Conservation (phyloP, 1,284 basidiomycete species). For the Boletellus deceptivus region DNA sequence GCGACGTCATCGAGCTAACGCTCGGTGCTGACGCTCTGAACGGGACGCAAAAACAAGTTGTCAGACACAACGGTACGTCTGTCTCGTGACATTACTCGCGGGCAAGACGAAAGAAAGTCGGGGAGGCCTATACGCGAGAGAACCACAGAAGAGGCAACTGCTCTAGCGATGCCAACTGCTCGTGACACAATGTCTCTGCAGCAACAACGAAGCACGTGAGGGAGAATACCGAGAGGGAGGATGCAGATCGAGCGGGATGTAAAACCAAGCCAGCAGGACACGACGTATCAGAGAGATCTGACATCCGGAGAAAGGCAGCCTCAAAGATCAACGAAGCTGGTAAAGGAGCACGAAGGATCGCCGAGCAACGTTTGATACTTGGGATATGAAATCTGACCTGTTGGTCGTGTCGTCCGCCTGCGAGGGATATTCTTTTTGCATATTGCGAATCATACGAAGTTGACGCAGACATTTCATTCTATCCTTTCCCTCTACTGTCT, state of each 20-base stretch:
- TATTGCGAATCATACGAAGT: no score
- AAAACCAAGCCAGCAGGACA: conserved; percentile 36
- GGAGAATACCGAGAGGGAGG: conserved; percentile 36
- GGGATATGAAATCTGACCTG: no score
- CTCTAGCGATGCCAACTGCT: background rate
- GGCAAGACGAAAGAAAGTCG: conserved; percentile 62
- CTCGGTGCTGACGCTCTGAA: no score
- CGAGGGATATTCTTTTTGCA: no score
- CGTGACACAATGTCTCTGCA: conserved; percentile 20
- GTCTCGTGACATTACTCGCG: no score
- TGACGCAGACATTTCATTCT: no score
- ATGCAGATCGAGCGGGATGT: conserved; percentile 32
- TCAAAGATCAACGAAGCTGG: conserved; percentile 33
- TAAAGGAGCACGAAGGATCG: conserved; percentile 40
- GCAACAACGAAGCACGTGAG: conserved; percentile 33
- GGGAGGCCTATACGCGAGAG: conserved; percentile 56
- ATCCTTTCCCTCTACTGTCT: no score
- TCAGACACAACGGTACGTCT: no score
- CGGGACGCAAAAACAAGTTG: no score
- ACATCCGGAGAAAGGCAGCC: conserved; percentile 36
- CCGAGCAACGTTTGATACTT: background rate
- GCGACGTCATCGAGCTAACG: background rate
- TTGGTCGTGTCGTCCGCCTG: no score
- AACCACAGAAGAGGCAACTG: conserved; percentile 45
- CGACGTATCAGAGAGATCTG: conserved; percentile 35